These are phyloP conservation scores for Coleophoma eucalyptorum DNA, from an alignment of 2,329 filamentous ascomycete genomes.

Conservation along the genomic window DNA sequence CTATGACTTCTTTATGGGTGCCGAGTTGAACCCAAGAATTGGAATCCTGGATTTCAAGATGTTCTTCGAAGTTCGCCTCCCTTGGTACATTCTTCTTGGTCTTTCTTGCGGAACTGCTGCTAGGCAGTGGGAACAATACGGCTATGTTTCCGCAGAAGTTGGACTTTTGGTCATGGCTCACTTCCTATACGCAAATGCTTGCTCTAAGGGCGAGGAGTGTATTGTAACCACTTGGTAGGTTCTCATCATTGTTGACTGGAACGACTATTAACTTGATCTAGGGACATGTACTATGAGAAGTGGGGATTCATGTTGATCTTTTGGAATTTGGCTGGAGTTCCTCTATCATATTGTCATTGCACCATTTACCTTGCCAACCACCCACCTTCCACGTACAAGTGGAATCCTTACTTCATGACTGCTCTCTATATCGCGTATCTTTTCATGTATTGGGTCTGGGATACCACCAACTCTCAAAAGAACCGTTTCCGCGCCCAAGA, in stretches of 20 bases:
- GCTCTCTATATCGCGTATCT: slow-evolving; percentile 69
- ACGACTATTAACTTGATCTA: slow-evolving; percentile 21
- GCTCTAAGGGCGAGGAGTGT: slow-evolving; percentile 86
- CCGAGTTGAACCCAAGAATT: slow-evolving; percentile 81
- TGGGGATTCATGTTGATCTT: slow-evolving; percentile 98
- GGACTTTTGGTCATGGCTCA: slow-evolving; percentile 83
- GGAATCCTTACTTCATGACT: slow-evolving; percentile 65
- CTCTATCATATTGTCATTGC: slow-evolving; percentile 90
- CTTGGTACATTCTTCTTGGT: slow-evolving; percentile 87
- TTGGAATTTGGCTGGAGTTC: slow-evolving; percentile 92
- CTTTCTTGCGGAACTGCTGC: slow-evolving; percentile 72
- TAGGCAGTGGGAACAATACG: slow-evolving; percentile 79
- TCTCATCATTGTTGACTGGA: background rate
- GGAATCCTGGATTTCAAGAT: slow-evolving; percentile 87
- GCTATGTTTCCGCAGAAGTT: slow-evolving; percentile 83
- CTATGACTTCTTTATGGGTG: slow-evolving; percentile 91
- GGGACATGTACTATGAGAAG: slow-evolving; percentile 97
- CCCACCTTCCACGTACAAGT: slow-evolving; percentile 67
- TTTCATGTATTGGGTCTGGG: slow-evolving; percentile 87
- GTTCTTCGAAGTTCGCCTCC: slow-evolving; percentile 91
- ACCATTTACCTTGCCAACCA: slow-evolving; percentile 87
- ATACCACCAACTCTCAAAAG: slow-evolving; percentile 90
- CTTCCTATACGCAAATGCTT: slow-evolving; percentile 89
- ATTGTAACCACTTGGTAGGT: slow-evolving; percentile 77
- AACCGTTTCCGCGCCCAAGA: slow-evolving; percentile 84